Evolutionary conservation across 768 basidiomycete genomes (phyloP).

Genomic region (Pisolithus microcarpus): DNA sequence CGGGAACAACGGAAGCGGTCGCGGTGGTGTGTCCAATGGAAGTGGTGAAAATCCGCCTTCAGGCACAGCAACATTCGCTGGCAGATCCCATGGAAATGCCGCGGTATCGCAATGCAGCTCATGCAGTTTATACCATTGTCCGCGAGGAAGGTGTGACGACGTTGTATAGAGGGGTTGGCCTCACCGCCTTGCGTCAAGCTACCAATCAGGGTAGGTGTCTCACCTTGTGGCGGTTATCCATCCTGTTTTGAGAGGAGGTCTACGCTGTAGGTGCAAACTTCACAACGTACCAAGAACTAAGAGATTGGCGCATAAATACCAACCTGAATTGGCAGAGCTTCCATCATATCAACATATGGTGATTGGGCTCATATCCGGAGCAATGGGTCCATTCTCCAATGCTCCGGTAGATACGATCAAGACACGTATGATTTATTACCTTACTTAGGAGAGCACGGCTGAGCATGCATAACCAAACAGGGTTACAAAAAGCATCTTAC

Average conservation of each 20-base stretch:
- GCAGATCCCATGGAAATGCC: slow-evolving; percentile 93
- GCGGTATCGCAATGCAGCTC: slow-evolving; percentile 92
- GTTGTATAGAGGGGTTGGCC: slow-evolving; percentile 85
- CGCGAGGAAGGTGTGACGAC: slow-evolving; percentile 83
- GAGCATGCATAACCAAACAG: slow-evolving; percentile 29
- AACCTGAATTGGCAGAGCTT: slow-evolving; percentile 72
- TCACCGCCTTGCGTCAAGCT: slow-evolving; percentile 93
- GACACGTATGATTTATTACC: slow-evolving; percentile 56
- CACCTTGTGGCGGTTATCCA: not conserved
- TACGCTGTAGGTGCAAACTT: slow-evolving; percentile 76
- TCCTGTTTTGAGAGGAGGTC: slow-evolving; percentile 5
- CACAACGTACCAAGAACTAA: slow-evolving; percentile 98
- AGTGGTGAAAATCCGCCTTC: slow-evolving; percentile 96
- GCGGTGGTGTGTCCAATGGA: slow-evolving; percentile 98
- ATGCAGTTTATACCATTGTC: slow-evolving; percentile 91
- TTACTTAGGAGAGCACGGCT: slow-evolving; percentile 1
- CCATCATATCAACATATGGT: slow-evolving; percentile 95
- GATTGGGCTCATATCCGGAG: slow-evolving; percentile 92
- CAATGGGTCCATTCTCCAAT: slow-evolving; percentile 98
- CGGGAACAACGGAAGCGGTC: slow-evolving; percentile 93
- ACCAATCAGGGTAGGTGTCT: slow-evolving; percentile 80
- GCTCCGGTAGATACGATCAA: slow-evolving; percentile 95
- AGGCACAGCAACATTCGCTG: slow-evolving; percentile 95
- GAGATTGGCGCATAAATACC: slow-evolving; percentile 65
- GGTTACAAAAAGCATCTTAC: slow-evolving; percentile 79